These are phyloP conservation scores for Pistacia atlantica DNA, from an alignment of 345 rosid species.

Conservation along the genomic window DNA sequence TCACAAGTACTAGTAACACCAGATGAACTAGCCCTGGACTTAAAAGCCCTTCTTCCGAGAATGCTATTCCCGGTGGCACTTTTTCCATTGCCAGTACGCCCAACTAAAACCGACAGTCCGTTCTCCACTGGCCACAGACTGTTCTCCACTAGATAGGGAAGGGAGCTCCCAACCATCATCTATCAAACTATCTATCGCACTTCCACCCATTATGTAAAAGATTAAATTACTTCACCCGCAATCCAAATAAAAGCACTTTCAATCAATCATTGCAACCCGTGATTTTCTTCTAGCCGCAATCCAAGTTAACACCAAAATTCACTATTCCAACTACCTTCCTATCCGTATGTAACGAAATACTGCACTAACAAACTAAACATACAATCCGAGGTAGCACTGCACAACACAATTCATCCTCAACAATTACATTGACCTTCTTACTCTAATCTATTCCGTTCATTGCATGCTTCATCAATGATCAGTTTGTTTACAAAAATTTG, in stretches of 20 bases:
- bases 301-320: neutral
- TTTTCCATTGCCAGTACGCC: conserved; percentile 92
- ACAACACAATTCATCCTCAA: no score
- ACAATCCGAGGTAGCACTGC: no score
- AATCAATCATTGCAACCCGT: neutral
- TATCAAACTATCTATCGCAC: conserved; percentile 54
- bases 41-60: conserved; percentile 69
- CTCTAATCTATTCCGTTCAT: no score
- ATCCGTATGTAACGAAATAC: no score
- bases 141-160: conserved; percentile 41
- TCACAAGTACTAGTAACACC: conserved; percentile 81
- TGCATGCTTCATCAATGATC: no score
- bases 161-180: conserved; percentile 91
- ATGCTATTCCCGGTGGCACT: conserved; percentile 94
- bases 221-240: conserved; percentile 7
- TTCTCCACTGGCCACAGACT: conserved; percentile 55
- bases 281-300: neutral
- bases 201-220: conserved; percentile 67
- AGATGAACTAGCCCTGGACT: conserved; percentile 63
- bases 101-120: conserved; percentile 81
- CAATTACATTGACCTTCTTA: no score
- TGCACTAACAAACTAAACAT: no score
- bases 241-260: neutral
- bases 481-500: no score
- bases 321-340: no score